Evolutionary conservation across 1,284 basidiomycete genomes (phyloP).

Genomic region (Fomes fomentarius): DNA sequence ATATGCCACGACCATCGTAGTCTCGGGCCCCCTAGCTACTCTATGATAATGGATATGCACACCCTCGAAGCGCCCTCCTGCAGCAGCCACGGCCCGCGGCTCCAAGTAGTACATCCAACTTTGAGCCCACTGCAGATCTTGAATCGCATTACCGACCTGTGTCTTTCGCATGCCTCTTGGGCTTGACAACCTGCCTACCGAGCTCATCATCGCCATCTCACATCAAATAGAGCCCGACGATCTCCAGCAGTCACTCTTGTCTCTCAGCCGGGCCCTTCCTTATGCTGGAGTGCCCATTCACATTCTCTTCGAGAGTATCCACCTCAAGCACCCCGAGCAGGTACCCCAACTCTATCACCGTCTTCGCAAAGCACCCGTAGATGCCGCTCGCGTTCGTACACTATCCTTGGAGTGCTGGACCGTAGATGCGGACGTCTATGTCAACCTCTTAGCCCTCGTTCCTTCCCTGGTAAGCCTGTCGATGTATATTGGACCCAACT

Average conservation of each 20-base stretch:
- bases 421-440: conserved; percentile 63
- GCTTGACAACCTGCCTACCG: conserved; percentile 47
- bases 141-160: too few relatives aligned
- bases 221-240: conserved; percentile 43
- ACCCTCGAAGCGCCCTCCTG: too few relatives aligned
- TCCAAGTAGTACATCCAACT: too few relatives aligned
- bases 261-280: conserved; percentile 60
- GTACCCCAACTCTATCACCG: conserved; percentile 50
- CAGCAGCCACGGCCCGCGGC: too few relatives aligned
- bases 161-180: conserved; percentile 8
- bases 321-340: conserved; percentile 46
- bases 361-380: conserved; percentile 41
- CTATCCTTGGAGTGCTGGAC: conserved; percentile 59
- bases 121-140: too few relatives aligned
- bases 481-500: conserved; percentile 63
- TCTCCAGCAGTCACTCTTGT: conserved; percentile 47
- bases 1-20: not conserved
- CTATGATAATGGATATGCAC: too few relatives aligned
- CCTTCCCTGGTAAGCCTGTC: conserved; percentile 48
- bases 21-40: too few relatives aligned
- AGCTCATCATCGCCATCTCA: conserved; percentile 61
- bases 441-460: conserved; percentile 57
- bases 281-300: conserved; percentile 51
- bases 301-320: conserved; percentile 54
- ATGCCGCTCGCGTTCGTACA: conserved; percentile 44